phyloP scores from a whole-genome alignment of 2,329 filamentous ascomycete species.

The Aspergillus sp. region DNA sequence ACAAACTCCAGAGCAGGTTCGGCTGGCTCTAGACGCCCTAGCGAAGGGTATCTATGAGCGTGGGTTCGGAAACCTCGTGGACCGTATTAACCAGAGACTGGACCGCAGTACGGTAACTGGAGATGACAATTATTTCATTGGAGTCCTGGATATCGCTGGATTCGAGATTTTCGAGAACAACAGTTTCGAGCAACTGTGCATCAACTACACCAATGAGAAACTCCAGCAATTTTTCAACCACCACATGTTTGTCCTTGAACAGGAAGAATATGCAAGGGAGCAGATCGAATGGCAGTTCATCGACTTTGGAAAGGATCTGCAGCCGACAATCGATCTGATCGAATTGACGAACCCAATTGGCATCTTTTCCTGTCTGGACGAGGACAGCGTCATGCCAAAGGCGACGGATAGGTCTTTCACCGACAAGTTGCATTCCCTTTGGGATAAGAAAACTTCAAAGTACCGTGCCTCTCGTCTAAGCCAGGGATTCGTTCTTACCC shows the following conservation, averaged over 20 bases:
- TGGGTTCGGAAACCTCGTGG: constrained; percentile 88
- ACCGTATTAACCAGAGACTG: constrained; percentile 85
- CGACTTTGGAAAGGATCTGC: constrained; percentile 93
- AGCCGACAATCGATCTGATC: constrained; percentile 96
- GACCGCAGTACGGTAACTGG: constrained; percentile 79
- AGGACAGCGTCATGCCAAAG: constrained; percentile 98
- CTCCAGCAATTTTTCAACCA: constrained; percentile 99
- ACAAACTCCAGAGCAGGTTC: constrained; percentile 94
- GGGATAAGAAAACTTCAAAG: constrained; percentile 94
- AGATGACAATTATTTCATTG: constrained; percentile 94
- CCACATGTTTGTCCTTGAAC: constrained; percentile 98
- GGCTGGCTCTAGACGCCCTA: constrained; percentile 82
- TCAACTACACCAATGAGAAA: constrained; percentile 99
- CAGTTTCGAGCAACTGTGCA: constrained; percentile 98
- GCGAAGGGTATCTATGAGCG: constrained; percentile 98
- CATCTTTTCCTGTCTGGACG: constrained; percentile 96
- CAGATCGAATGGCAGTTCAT: constrained; percentile 99
- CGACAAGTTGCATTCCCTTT: constrained; percentile 92
- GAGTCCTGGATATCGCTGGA: constrained; percentile 96
- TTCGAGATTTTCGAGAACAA: constrained; percentile 99
- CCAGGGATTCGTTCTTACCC: constrained; percentile 92
- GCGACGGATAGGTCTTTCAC: constrained; percentile 96
- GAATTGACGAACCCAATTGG: constrained; percentile 95
- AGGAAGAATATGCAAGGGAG: constrained; percentile 95
- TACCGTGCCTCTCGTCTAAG: constrained; percentile 84